phyloP scores from a whole-genome alignment of 805 yeast genomes.

The Metschnikowia aberdeeniae region DNA sequence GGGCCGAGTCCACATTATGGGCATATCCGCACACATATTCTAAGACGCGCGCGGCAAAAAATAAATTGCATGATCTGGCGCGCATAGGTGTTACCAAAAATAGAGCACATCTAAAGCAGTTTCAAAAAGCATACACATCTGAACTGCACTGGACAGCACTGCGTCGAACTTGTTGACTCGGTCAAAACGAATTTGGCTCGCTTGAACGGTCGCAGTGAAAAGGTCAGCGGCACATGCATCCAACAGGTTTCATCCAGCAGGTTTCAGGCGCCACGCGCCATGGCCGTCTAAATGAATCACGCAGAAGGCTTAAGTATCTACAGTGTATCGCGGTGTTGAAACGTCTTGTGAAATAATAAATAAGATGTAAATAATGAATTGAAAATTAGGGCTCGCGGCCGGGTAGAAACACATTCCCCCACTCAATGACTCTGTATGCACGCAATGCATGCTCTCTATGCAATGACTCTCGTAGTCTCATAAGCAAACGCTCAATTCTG shows the following conservation, averaged over 20 bases:
- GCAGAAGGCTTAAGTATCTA: no score
- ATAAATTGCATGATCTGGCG: conserved; percentile 1
- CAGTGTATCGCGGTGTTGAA: no score
- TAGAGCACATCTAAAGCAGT: no score
- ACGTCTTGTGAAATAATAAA: background rate
- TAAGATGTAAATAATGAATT: background rate
- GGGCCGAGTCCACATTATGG: no score
- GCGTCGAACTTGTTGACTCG: no score
- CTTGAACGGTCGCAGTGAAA: no score
- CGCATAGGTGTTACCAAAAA: background rate
- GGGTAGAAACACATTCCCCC: background rate
- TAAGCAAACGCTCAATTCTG: background rate
- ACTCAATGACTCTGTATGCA: background rate
- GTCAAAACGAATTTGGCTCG: background rate
- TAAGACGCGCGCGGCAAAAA: background rate
- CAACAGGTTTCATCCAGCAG: background rate
- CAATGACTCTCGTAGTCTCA: background rate
- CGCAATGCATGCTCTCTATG: no score
- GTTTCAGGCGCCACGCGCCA: background rate
- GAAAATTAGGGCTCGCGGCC: background rate
- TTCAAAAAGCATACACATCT: no score
- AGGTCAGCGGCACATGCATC: background rate
- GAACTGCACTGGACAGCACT: no score
- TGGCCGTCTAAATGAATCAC: background rate
- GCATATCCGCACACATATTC: no score